Evolutionary conservation across 2,329 filamentous ascomycete species (phyloP), one percentile per base, ranked within the genome.

Genomic region (Cladobotryum mycophilum): DNA sequence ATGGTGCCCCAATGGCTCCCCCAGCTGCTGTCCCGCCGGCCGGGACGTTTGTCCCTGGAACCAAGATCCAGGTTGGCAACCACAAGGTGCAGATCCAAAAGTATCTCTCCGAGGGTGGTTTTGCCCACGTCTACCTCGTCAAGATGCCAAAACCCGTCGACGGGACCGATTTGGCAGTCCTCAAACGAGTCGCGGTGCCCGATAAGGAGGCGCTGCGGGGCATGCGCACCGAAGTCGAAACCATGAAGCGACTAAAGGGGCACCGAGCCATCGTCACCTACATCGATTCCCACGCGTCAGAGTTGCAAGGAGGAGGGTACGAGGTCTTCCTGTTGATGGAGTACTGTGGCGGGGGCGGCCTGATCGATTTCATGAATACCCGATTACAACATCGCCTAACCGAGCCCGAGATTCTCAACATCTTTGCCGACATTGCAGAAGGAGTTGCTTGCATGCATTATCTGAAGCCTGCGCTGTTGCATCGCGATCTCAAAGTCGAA

Each of bases 311-410:
- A 47, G 91, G 91, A 40, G 93, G 93, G 52, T 99, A 96, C 68
- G 93, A 99, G 75, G 93, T 99, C 52, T 99, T 99, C 64, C 70
- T 99, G 64, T 84, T 99, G 57, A 99, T 99, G 93, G 93, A 99
- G 67, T 96, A 86, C 70, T 99, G 93, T 73, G 84, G 87, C 63
- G 93, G 93, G 46, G 93, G 93, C 57, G 92, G 93, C 35, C 73
- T 99, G 66, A 99, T 99, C 67, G 93, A 99, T 72, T 99, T 97
- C 68, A 99, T 99, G 93, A 99, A 99, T 71, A 99, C 93, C 35
- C 83, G 93, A 48, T 74, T 99, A 62, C 93, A 99, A 71, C 91
- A 99, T 68, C 87, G 93, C 46, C 77, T 99, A 69, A 99, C 92
- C 35, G 93, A 99, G 73, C 92, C 93, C 45, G 93, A 99, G 75